phyloP scores from a whole-genome alignment of 768 basidiomycete species.

The Panaeolus papilionaceus region DNA sequence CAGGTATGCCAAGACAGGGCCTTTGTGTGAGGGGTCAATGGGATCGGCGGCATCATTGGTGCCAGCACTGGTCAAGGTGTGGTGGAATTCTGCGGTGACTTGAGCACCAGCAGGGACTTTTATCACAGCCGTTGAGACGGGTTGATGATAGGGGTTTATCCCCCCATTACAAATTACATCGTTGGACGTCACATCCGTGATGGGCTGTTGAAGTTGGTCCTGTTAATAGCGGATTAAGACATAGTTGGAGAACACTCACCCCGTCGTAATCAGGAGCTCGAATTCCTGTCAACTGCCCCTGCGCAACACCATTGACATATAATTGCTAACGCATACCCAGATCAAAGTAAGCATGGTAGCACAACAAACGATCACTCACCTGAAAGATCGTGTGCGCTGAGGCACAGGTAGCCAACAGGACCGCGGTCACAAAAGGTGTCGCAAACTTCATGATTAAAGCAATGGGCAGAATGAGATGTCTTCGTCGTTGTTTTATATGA shows the following conservation, averaged over 20 bases:
- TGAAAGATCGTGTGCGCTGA: conserved; percentile 62
- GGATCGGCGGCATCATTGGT: conserved; percentile 50
- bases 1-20: conserved; percentile 58
- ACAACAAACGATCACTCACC: conserved; percentile 28
- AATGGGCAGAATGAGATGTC: not conserved
- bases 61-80: conserved; percentile 49
- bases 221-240: not conserved
- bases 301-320: conserved; percentile 56
- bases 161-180: conserved; percentile 65
- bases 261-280: conserved; percentile 52
- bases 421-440: conserved; percentile 30
- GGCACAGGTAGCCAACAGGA: conserved; percentile 40
- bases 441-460: conserved; percentile 32
- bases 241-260: conserved; percentile 27
- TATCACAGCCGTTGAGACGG: conserved; percentile 50
- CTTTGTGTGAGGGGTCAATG: conserved; percentile 58
- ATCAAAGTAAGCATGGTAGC: not conserved
- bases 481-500: not conserved
- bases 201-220: conserved; percentile 44
- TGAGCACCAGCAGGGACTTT: conserved; percentile 56
- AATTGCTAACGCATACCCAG: conserved; percentile 38
- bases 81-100: conserved; percentile 61
- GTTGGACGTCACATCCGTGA: conserved; percentile 61
- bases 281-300: conserved; percentile 50
- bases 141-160: conserved; percentile 58